These are phyloP conservation scores for Tolypocladium sp. DNA, from an alignment of 2,329 filamentous ascomycete species.

Conservation along the genomic window DNA sequence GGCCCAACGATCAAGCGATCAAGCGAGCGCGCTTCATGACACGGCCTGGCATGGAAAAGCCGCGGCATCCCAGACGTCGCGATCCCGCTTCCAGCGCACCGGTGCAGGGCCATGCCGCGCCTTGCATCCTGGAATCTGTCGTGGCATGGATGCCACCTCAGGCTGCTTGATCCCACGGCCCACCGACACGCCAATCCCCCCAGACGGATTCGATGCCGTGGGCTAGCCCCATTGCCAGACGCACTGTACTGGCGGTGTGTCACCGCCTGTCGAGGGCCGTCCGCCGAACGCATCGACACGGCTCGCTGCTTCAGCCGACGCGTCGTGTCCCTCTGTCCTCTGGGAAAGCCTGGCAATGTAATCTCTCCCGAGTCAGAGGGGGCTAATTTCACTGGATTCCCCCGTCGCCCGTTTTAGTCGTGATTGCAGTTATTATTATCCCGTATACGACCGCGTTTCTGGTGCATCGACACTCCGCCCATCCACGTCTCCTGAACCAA, in stretches of 20 bases:
- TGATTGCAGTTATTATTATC: constrained; percentile 5
- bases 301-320: constrained; percentile 10
- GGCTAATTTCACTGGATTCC: constrained; percentile 17
- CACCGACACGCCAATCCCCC: background rate
- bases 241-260: constrained; percentile 16
- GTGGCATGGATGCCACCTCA: background rate
- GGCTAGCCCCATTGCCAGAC: background rate
- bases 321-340: background rate
- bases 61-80: background rate
- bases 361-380: constrained; percentile 14
- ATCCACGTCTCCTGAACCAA: constrained; percentile 2
- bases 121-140: background rate
- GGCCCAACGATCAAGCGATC: background rate
- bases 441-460: background rate
- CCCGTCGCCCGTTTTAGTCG: constrained; percentile 3
- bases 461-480: background rate
- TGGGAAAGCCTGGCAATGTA: constrained; percentile 6
- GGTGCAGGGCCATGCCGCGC: background rate
- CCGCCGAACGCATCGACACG: constrained; percentile 10
- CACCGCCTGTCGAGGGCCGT: constrained; percentile 8
- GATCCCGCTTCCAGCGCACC: background rate
- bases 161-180: background rate
- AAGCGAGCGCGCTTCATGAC: background rate
- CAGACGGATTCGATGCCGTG: background rate
- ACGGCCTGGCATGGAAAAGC: background rate